These are phyloP conservation scores for Suillus clintonianus DNA, from an alignment of 768 basidiomycete species.

Conservation along the genomic window DNA sequence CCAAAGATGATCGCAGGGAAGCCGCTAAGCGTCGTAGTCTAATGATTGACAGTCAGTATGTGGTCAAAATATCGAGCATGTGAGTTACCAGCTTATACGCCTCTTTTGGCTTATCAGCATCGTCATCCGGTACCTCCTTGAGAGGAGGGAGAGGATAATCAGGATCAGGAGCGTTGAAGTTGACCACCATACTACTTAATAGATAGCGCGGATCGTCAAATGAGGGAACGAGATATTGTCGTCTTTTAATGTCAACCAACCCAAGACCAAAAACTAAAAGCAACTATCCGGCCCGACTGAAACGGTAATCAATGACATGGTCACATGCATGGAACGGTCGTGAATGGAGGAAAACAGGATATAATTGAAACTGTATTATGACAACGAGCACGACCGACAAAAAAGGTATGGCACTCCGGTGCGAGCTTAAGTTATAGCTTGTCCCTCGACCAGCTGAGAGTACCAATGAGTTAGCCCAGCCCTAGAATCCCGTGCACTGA, in stretches of 20 bases:
- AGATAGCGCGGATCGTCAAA: background rate
- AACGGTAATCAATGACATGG: background rate
- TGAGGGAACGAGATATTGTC: background rate
- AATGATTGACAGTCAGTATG: slow-evolving; percentile 8
- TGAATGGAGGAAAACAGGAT: slow-evolving; percentile 8
- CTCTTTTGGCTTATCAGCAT: slow-evolving; percentile 39
- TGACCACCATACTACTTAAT: slow-evolving; percentile 36
- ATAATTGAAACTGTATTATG: slow-evolving; percentile 22
- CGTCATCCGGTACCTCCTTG: slow-evolving; percentile 42
- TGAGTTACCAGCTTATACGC: slow-evolving; percentile 37
- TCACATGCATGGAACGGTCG: background rate
- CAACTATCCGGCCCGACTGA: background rate
- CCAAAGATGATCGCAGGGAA: slow-evolving; percentile 65
- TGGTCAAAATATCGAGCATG: background rate
- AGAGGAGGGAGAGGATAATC: slow-evolving; percentile 40
- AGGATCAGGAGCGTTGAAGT: slow-evolving; percentile 44
- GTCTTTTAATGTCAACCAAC: background rate
- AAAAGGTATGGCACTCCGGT: slow-evolving; percentile 1
- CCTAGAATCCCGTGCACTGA: background rate
- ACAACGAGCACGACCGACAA: slow-evolving; percentile 10
- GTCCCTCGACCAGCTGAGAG: slow-evolving; percentile 70
- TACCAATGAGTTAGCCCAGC: slow-evolving; percentile 2
- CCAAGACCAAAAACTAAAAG: background rate
- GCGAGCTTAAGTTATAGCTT: slow-evolving; percentile 49
- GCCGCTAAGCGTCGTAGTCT: slow-evolving; percentile 35